These are phyloP conservation scores for Cyberlindnera mycetangii DNA, from an alignment of 805 yeast species.

Conservation along the genomic window DNA sequence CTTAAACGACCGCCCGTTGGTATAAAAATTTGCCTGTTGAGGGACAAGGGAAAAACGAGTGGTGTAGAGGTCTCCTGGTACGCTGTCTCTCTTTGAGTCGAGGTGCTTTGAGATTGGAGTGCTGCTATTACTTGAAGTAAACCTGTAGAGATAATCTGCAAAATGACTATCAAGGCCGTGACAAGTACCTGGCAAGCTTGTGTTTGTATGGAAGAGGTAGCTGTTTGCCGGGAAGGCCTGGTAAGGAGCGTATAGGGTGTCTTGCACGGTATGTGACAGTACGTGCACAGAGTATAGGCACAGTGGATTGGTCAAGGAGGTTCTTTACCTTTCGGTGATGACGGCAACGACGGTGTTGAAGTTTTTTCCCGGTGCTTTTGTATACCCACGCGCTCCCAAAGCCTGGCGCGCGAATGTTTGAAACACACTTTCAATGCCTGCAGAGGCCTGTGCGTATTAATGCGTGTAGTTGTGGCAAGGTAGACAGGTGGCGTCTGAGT, in stretches of 20 bases:
- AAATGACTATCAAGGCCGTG: neutral
- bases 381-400: conserved; percentile 1
- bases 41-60: too few species aligned
- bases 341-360: too few species aligned
- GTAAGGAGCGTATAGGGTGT: too few species aligned
- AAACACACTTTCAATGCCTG: conserved; percentile 5
- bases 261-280: too few species aligned
- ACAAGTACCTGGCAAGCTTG: neutral
- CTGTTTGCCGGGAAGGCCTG: too few species aligned
- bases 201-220: too few species aligned
- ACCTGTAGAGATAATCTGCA: too few species aligned
- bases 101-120: neutral
- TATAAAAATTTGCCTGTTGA: neutral
- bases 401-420: conserved; percentile 11
- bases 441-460: neutral
- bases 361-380: conserved; percentile 3
- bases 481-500: neutral
- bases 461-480: neutral
- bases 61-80: too few species aligned
- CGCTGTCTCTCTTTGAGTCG: too few species aligned
- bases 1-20: neutral
- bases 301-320: too few species aligned
- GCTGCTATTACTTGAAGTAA: neutral
- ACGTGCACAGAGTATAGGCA: too few species aligned
- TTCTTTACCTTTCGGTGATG: too few species aligned